These are phyloP conservation scores for Fragilaria crotonensis DNA, from an alignment of 108 stramenopile genomes.

Conservation along the genomic window DNA sequence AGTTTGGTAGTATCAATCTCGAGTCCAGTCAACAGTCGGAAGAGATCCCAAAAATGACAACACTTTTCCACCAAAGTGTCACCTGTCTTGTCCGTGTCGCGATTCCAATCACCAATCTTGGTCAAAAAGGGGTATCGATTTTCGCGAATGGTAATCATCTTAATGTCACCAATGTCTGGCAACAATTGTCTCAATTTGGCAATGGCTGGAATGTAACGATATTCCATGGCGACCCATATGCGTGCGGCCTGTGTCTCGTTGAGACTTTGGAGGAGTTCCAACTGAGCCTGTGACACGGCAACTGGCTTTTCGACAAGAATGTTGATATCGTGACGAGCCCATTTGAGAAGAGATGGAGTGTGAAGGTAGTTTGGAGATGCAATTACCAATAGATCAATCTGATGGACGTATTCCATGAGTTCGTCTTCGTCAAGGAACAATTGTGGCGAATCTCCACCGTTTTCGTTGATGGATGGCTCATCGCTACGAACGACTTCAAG, in stretches of 20 bases:
- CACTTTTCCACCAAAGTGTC: slow-evolving; percentile 82
- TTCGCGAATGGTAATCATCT: slow-evolving; percentile 78
- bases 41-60: slow-evolving; percentile 83
- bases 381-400: slow-evolving; percentile 75
- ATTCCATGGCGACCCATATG: slow-evolving; percentile 87
- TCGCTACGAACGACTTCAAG: no score
- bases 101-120: slow-evolving; percentile 78
- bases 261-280: slow-evolving; percentile 31
- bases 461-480: slow-evolving; percentile 2
- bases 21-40: slow-evolving; percentile 69
- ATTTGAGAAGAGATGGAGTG: slow-evolving; percentile 54
- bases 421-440: slow-evolving; percentile 51
- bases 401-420: slow-evolving; percentile 39
- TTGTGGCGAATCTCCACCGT: no score
- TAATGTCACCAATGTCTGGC: slow-evolving; percentile 63
- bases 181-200: slow-evolving; percentile 55
- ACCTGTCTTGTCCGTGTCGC: slow-evolving; percentile 62
- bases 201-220: slow-evolving; percentile 80
- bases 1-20: slow-evolving; percentile 45
- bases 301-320: slow-evolving; percentile 79
- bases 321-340: slow-evolving; percentile 47
- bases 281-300: slow-evolving; percentile 64
- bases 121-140: slow-evolving; percentile 79
- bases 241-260: slow-evolving; percentile 33
- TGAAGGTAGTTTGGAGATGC: slow-evolving; percentile 78